phyloP scores from a whole-genome alignment of 2,329 filamentous ascomycete genomes.

The Aspergillus candidus region DNA sequence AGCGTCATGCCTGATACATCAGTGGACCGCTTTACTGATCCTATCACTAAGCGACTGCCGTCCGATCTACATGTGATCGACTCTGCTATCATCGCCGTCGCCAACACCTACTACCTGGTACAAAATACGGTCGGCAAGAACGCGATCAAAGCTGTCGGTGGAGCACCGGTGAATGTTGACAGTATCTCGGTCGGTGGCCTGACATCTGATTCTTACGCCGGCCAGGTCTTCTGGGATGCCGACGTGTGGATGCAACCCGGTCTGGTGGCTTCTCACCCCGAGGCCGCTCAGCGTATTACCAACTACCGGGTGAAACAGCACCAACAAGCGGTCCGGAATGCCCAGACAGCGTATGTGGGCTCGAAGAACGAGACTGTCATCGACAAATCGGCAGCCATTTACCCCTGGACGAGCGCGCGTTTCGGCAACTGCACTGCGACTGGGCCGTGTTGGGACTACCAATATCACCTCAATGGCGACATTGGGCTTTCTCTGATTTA shows the following conservation, averaged over 20 bases:
- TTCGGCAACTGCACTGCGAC: constrained; percentile 63
- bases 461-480: constrained; percentile 67
- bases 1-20: constrained; percentile 54
- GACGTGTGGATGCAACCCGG: constrained; percentile 65
- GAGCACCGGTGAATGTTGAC: constrained; percentile 51
- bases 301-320: constrained; percentile 58
- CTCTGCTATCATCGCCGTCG: constrained; percentile 43
- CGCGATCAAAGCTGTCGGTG: constrained; percentile 46
- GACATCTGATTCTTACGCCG: constrained; percentile 61
- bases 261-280: constrained; percentile 57
- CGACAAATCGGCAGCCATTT: constrained; percentile 54
- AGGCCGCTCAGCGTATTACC: constrained; percentile 56
- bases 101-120: constrained; percentile 44
- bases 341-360: constrained; percentile 49
- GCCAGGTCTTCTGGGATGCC: constrained; percentile 60
- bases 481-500: constrained; percentile 59
- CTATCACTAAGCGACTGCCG: constrained; percentile 53
- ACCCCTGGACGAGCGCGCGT: constrained; percentile 61
- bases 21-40: constrained; percentile 58
- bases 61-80: constrained; percentile 52
- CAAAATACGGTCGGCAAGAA: constrained; percentile 50
- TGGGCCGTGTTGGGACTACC: constrained; percentile 62
- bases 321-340: constrained; percentile 55
- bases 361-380: constrained; percentile 57
- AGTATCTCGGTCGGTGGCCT: constrained; percentile 65